Base-by-base conservation (phyloP, 148 eudicot genomes). In the Fagopyrum esculentum region DNA sequence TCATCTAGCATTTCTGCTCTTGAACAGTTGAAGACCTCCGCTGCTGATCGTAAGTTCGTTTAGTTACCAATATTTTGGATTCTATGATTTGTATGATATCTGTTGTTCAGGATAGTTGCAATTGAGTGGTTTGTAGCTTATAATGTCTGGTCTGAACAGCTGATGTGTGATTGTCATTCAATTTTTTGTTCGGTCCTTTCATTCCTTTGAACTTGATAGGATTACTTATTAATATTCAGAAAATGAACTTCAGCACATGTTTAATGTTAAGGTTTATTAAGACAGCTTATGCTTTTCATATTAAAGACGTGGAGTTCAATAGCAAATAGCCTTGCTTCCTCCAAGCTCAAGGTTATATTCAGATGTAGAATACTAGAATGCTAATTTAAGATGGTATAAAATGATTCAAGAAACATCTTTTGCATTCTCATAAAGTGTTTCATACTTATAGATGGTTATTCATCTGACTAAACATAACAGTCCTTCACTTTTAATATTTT, bases 11-110 rank as follows among this genome's bases (percentile, higher is more conserved):
- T 84, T 15, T 77, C 87, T 64, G 87, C 84, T 43, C 87, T 82
- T 70, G 84, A 84, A 54, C 84, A 52, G 75, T 83, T 84, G 69
- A 84, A 86, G 80, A 73, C 87, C 60, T 75, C 83, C 35, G 93
- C 83, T 60, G 88, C 83, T 73, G 80, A 82, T 80, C 83, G 81
- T 83, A 75, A 15, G 84, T 80, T 26, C 69, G 50, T 19, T 59
- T 1, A 17, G 9, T 78, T 60, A 6, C 11, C 7, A 6, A 1
- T 52, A 17, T 51, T 35, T 51, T 74, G 48, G 13, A 74, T 13
- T 60, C 10, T 60, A 10, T 60, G 9, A 60, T 60, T 8, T 22
- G 66, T 12, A 60, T 12, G 40, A 35, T 8, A 26, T 19, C 12
- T 60, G 60, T 5, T 16, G 26, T 16, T 55, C 60, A 55, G 2